Conservation (phyloP, 2,329 filamentous ascomycete genomes). For the Aspergillus bombycis region DNA sequence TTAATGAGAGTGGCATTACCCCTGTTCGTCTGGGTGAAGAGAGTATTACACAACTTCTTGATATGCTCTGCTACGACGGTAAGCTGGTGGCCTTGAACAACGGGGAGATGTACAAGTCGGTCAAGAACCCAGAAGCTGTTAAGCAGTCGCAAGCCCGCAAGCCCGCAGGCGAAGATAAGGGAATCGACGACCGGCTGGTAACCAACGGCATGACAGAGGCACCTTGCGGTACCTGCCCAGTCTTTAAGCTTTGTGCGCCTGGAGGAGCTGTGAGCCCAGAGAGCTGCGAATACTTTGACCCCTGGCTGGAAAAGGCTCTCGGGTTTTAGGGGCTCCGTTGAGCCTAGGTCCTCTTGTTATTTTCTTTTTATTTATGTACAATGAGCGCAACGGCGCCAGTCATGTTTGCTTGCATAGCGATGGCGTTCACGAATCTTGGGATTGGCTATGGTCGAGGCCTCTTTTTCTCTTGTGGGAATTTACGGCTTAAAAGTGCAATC, state of each 20-base stretch:
- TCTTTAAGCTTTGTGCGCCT: constrained; percentile 89
- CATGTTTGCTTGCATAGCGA: constrained; percentile 41
- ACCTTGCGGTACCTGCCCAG: constrained; percentile 88
- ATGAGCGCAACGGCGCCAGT: constrained; percentile 16
- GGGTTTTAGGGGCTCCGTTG: constrained; percentile 33
- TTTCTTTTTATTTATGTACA: constrained; percentile 19
- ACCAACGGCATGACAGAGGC: constrained; percentile 81
- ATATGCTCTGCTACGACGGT: constrained; percentile 87
- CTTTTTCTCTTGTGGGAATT: constrained; percentile 14
- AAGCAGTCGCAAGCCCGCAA: constrained; percentile 40
- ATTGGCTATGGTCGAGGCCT: constrained; percentile 12
- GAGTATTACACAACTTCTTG: constrained; percentile 82
- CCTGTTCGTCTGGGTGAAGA: constrained; percentile 69
- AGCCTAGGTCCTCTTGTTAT: neutral
- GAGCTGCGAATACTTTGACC: constrained; percentile 88
- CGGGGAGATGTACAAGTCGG: constrained; percentile 53
- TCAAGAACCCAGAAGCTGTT: constrained; percentile 43
- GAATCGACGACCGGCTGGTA: constrained; percentile 47
- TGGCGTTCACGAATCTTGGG: constrained; percentile 33
- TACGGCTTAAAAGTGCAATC: constrained; percentile 7
- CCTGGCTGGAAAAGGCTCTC: constrained; percentile 67
- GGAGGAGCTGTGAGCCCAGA: constrained; percentile 87
- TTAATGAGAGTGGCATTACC: constrained; percentile 70
- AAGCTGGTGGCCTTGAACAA: constrained; percentile 68
- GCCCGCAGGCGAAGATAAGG: constrained; percentile 30